Conservation (phyloP, 2,329 filamentous ascomycete genomes). For the Chrysosporium queenslandicum region DNA sequence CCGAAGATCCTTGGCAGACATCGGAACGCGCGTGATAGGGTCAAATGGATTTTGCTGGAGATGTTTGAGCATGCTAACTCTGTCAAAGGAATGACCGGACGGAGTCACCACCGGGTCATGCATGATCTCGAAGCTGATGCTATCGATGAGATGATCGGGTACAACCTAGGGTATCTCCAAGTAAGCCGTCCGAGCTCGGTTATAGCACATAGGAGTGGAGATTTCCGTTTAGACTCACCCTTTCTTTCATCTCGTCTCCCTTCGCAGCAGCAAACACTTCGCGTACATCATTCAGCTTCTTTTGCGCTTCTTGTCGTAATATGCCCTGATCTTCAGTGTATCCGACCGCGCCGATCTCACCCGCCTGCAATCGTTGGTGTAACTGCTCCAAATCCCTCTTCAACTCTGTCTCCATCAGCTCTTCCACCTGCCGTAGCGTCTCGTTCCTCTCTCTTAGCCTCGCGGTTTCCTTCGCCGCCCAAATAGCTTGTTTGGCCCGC, state of each 20-base stretch:
- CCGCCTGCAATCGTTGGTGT: slow-evolving; percentile 27
- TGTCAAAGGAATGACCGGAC: slow-evolving; percentile 83
- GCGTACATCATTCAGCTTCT: slow-evolving; percentile 38
- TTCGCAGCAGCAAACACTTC: slow-evolving; percentile 36
- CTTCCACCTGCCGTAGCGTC: slow-evolving; percentile 34
- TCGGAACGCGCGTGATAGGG: slow-evolving; percentile 69
- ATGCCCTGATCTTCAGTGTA: slow-evolving; percentile 58
- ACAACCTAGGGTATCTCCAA: slow-evolving; percentile 29
- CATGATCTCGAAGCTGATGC: slow-evolving; percentile 44
- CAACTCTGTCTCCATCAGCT: slow-evolving; percentile 32
- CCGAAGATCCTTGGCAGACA: slow-evolving; percentile 59
- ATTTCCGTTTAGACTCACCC: slow-evolving; percentile 26
- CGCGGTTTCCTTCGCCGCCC: slow-evolving; percentile 59
- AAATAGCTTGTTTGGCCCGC: slow-evolving; percentile 72
- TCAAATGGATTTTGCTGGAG: slow-evolving; percentile 65
- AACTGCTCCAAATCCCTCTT: slow-evolving; percentile 31
- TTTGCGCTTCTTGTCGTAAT: slow-evolving; percentile 42
- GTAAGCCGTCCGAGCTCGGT: not conserved
- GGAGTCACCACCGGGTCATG: slow-evolving; percentile 48
- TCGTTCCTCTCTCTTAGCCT: slow-evolving; percentile 39
- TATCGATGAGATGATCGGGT: slow-evolving; percentile 41
- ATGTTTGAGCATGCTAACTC: slow-evolving; percentile 75
- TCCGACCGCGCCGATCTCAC: slow-evolving; percentile 48
- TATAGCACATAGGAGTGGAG: not conserved
- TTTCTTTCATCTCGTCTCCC: slow-evolving; percentile 34